Percentiles rank a stretch among this genome's conserved stretches.
Conservation (phyloP, 257 asterid genomes). For the Osmanthus fragrans region DNA sequence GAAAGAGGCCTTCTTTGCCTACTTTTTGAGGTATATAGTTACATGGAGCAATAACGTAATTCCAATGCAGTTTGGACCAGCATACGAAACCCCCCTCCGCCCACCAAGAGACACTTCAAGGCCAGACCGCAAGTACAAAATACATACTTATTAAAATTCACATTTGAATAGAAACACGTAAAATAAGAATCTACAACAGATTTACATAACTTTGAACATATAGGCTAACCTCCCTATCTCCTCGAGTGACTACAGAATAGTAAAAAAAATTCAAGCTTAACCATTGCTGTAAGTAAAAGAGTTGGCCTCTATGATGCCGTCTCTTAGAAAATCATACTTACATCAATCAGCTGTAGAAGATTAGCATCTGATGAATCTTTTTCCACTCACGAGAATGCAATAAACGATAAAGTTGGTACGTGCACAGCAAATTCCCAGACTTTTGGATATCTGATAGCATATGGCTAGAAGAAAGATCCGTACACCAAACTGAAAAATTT, state of each 20-base stretch:
- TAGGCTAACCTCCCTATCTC: not conserved
- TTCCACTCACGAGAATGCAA: not conserved
- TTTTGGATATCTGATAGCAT: slow-evolving; percentile 5
- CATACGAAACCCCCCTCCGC: too few relatives aligned
- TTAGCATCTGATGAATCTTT: not conserved
- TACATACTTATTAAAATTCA: not conserved
- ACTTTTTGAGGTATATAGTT: too few relatives aligned
- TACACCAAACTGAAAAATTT: slow-evolving; percentile 17
- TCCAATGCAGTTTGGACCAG: too few relatives aligned
- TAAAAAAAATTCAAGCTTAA: not conserved
- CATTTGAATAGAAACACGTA: not conserved
- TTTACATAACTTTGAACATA: not conserved
- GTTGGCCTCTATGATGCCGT: not conserved
- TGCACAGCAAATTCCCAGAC: not conserved
- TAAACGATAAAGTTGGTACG: not conserved
- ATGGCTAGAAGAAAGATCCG: slow-evolving; percentile 4
- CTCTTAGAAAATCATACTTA: slow-evolving; percentile 1
- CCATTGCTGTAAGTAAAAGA: not conserved
- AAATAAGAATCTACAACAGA: not conserved
- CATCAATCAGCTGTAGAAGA: not conserved
- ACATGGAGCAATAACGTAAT: too few relatives aligned
- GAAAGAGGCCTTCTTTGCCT: too few relatives aligned
- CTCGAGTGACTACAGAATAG: not conserved
- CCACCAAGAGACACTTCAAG: too few relatives aligned
- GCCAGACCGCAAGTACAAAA: too few relatives aligned